Base-by-base conservation (phyloP, 2,329 filamentous ascomycete species). In the Fusarium gaditjirri region DNA sequence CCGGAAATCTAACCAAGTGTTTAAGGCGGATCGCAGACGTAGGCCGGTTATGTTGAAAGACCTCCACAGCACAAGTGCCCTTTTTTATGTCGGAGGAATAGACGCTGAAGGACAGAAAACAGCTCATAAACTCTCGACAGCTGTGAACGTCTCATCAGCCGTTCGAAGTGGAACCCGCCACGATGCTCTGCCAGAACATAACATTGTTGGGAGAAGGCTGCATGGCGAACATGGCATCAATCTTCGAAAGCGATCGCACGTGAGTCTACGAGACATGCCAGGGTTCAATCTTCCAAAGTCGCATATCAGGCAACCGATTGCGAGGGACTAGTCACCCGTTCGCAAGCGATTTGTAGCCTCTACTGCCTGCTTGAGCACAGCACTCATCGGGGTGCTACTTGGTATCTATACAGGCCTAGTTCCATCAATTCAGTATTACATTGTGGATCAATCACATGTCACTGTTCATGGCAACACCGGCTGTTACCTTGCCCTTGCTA, bases 401-500 rank as follows among this genome's bases (percentile, higher is more conserved):
- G 93, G 93, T 2, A 92, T 94, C 27, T 95, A 94, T 78, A 91
- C 92, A 60, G 93, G 93, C 6, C 87, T 94, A 73, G 92, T 94
- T 2, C 92, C 93, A n/a, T 89, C 90, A 7, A 93, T 95, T 31
- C 92, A 94, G 77, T 94, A 94, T 78, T 91, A 90, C 75, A 88
- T 95, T 70, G 90, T 89, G 29, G 92, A 94, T 74, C 86, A 90
- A 67, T 82, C 88, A 47, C 92, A 94, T 75, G 85, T 88, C 65
- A 86, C 90, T 4, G 90, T 94, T 33, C 84, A 93, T 39, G 93
- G 93, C 7, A 95, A 95, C 73, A 91, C 93, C 21, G 87, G 90
- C 31, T 87, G 94, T 58, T 95, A 93, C 77, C 77, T 92, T 36
- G 92, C 92, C 13, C 85, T 95, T 70, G 91, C 91, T 1, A 80